Conservation (phyloP, 2,329 filamentous ascomycete genomes). For the Claviceps pusilla region DNA sequence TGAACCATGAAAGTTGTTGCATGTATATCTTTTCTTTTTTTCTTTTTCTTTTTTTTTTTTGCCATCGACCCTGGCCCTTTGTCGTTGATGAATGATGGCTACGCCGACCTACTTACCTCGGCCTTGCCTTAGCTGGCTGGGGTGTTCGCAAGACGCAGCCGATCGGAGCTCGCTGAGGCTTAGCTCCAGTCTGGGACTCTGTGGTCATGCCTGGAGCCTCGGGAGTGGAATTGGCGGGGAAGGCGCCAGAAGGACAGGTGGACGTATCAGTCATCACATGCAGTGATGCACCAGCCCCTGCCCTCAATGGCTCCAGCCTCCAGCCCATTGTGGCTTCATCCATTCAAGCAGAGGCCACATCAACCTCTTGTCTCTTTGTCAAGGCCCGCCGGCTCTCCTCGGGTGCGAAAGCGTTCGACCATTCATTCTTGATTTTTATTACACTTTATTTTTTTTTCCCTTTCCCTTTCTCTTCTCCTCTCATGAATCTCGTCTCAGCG, state of each 20-base stretch:
- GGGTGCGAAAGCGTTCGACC: not conserved
- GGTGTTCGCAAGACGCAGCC: not conserved
- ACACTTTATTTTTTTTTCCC: constrained; percentile 1
- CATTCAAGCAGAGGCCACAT: constrained; percentile 18
- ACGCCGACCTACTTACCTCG: not conserved
- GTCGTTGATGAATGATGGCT: too few species aligned
- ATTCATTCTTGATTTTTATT: not conserved
- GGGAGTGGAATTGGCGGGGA: not conserved
- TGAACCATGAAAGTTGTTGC: not conserved
- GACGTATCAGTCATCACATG: constrained; percentile 5
- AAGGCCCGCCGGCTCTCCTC: not conserved
- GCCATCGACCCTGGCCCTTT: too few species aligned
- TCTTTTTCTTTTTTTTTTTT: too few species aligned
- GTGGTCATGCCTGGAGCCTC: too few species aligned
- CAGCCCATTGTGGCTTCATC: not conserved
- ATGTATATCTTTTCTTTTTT: too few species aligned
- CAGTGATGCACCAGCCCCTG: not conserved
- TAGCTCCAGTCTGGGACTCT: too few species aligned
- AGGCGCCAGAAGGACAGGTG: not conserved
- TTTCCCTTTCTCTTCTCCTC: not conserved
- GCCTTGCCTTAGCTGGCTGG: not conserved
- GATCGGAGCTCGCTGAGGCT: constrained; percentile 1
- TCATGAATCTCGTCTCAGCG: not conserved
- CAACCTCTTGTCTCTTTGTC: constrained; percentile 12
- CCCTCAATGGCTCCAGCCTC: too few species aligned